phyloP scores from a whole-genome alignment of 257 asterid genomes.

The Prunella vulgaris region DNA sequence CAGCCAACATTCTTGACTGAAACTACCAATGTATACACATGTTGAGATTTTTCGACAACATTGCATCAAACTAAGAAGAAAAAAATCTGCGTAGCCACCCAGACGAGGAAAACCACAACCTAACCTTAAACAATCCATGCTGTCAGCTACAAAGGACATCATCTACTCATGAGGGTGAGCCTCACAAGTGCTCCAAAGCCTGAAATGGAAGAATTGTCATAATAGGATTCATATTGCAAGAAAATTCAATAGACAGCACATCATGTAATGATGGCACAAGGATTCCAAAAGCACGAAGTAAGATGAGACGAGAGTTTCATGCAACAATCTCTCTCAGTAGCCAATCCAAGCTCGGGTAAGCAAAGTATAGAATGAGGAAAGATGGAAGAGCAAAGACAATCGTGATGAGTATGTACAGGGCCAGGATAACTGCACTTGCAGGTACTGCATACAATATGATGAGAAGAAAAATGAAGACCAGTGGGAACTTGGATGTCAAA shows the following conservation, averaged over 20 bases:
- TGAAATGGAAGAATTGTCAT: not conserved
- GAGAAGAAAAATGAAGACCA: constrained; percentile 73
- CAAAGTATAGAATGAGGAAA: constrained; percentile 77
- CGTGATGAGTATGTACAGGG: constrained; percentile 70
- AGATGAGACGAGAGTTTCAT: constrained; percentile 27
- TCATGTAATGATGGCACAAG: not conserved
- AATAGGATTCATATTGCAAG: not conserved
- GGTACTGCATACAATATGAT: constrained; percentile 73
- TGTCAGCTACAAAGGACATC: too few species aligned
- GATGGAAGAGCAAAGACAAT: constrained; percentile 78
- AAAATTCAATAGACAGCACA: not conserved
- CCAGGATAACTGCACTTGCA: constrained; percentile 84
- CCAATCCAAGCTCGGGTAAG: constrained; percentile 97
- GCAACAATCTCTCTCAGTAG: constrained; percentile 82
- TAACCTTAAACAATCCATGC: too few species aligned
- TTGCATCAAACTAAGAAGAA: not conserved
- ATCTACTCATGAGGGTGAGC: not conserved
- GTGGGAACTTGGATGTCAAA: constrained; percentile 78
- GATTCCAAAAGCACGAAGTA: not conserved
- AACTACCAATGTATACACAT: constrained; percentile 8
- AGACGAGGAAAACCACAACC: not conserved
- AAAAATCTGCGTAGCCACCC: not conserved
- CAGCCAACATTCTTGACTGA: constrained; percentile 18
- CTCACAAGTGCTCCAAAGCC: not conserved
- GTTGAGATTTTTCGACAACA: constrained; percentile 10